Conservation (phyloP, 257 asterid genomes). For the Haberlea rhodopensis region DNA sequence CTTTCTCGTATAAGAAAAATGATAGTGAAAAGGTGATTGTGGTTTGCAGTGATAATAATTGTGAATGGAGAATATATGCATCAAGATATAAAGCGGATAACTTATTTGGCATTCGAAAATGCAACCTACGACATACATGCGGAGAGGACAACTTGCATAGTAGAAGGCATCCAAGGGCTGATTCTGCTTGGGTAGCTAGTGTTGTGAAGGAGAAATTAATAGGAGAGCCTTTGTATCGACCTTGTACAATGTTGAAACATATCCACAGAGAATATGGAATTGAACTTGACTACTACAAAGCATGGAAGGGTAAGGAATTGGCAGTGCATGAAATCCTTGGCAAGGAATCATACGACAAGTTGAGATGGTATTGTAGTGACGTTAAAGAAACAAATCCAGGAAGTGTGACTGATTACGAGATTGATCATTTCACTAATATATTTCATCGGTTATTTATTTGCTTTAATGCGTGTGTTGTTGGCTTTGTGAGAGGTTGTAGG, state of each 20-base stretch:
- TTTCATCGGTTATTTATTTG: background rate
- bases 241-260: background rate
- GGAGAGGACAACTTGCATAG: background rate
- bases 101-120: no score
- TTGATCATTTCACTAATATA: background rate
- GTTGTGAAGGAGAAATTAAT: background rate
- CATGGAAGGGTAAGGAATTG: background rate
- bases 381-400: background rate
- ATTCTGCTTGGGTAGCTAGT: background rate
- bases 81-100: no score
- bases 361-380: background rate
- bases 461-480: background rate
- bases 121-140: background rate
- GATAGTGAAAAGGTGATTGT: no score
- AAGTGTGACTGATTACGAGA: background rate
- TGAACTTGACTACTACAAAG: no score
- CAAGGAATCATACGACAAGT: background rate
- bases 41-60: no score
- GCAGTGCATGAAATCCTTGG: background rate
- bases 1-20: no score
- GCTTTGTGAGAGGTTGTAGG: no score
- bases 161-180: background rate
- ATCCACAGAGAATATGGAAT: background rate
- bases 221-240: background rate
- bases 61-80: no score